Evolutionary conservation across 169 alveolate genomes (phyloP).

Genomic region (Theileria orientalis): DNA sequence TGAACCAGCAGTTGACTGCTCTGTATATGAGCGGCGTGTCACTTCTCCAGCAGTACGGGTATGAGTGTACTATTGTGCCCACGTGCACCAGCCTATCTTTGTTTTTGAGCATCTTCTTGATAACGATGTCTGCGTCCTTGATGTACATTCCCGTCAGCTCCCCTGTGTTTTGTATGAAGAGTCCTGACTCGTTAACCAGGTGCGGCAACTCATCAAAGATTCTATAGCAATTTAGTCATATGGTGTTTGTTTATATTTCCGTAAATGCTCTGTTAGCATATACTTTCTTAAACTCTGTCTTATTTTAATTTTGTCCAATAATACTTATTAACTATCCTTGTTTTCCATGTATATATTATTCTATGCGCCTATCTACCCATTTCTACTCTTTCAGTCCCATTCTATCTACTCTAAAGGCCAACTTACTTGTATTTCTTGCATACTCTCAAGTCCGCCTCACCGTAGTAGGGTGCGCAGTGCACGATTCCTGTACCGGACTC

Average conservation of each 20-base stretch:
- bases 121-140: constrained; percentile 94
- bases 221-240: constrained; percentile 12
- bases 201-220: constrained; percentile 77
- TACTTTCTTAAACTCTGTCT: constrained; percentile 67
- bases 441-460: constrained; percentile 94
- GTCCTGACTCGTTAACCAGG: constrained; percentile 91
- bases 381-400: too few relatives aligned
- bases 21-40: constrained; percentile 98
- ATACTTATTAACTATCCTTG: too few relatives aligned
- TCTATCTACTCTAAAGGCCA: neutral
- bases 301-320: too few relatives aligned
- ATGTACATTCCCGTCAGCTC: constrained; percentile 87
- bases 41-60: constrained; percentile 99
- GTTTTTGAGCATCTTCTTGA: constrained; percentile 84
- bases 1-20: constrained; percentile 98
- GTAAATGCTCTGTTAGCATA: neutral
- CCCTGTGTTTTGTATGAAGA: constrained; percentile 80
- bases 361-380: too few relatives aligned
- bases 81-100: constrained; percentile 80
- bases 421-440: constrained; percentile 65
- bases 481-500: constrained; percentile 96
- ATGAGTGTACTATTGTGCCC: constrained; percentile 87
- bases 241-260: neutral
- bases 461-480: constrained; percentile 96
- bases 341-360: too few relatives aligned